Base-by-base conservation (phyloP, 164 flowering plant genomes). In the Berberis thunbergii region DNA sequence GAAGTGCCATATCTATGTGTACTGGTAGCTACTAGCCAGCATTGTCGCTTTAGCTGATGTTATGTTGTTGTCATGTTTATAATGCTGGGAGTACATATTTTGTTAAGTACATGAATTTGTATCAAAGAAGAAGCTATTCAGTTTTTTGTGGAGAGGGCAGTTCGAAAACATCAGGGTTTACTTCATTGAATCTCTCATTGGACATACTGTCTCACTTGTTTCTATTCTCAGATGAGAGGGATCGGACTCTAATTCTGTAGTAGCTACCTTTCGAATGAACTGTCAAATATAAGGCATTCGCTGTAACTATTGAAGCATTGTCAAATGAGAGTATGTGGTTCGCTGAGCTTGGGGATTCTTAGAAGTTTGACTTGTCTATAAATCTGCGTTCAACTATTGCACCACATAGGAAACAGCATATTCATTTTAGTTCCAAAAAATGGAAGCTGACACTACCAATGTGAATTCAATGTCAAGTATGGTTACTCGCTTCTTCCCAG, bases 401-500 rank as follows among this genome's bases (percentile, higher is more conserved):
- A 52, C 54, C n/a, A 6, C 4, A 52, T 26, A 10, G 54, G n/a
- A 1, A 52, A 3, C 1, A 7, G 3, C 1, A 52, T 2, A 52
- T 52, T 26, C 10, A 11, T 7, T 52, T 52, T 10, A 52, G 54
- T 38, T 60, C 45, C 39, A 7, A 63, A 73, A 70, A 10, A 87
- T 87, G 91, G 93, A 83, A 70, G 71, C 76, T 61, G 84, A 73
- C 69, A 71, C 57, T 59, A 56, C 60, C 26, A 64, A 58, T 57
- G 66, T 62, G 26, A 73, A 69, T 60, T 61, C 69, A 64, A 68
- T 64, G 65, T 66, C 77, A 8, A 71, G 76, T 57, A 53, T 74
- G 48, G 60, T 61, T 54, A 68, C 75, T 64, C 80, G 80, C 52
- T 63, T 86, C 48, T 71, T 80, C 74, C 88, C 96, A 43, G 77